Base-by-base conservation (phyloP, 768 basidiomycete genomes). In the Daedaleopsis nitida region DNA sequence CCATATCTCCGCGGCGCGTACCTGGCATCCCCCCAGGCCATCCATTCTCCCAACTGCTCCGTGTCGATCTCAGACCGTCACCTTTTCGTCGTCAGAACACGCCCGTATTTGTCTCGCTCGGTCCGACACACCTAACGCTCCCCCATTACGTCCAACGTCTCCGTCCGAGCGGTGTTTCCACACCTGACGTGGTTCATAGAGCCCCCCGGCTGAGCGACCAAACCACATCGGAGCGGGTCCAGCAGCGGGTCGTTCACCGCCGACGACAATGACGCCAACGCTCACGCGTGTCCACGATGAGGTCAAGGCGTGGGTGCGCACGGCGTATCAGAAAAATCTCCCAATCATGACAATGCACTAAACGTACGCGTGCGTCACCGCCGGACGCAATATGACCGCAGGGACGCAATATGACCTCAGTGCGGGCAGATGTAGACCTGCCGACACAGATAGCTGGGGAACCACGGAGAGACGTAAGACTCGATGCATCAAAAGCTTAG, bases 141-240 rank as follows among this genome's bases (percentile, higher is more conserved):
- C 34, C 13, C 52, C 23, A 50, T 52, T 54, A 43, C 55, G 44
- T 49, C 39, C 50, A 39, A 19, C 19, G 14, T 27, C 34, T 12
- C 45, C 44, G 52, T 21, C 2, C 11, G 32, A 50, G 23, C 51
- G 42, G 50, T 42, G 32, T 51, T 50, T 54, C 14, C 14, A 42
- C 50, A 51, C 57, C 47, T 50, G 60, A 62, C 55, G 21, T 56
- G 49, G 32, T 19, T 34, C 34, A 61, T 52, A 51, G 60, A 61
- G 52, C 54, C 39, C 8, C n/a, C 34, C 55, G 7, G 27, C 27
- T 32, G 27, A 3, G 4, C 27, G 27, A 32, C 27, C 27, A 32
- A 32, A 32, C 27, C 27, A 32, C 27, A 32, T 32, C 4, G 27
- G 27, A 3, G 27, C 27, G n/a, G n/a, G n/a, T n/a, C n/a, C n/a